A percentile compares a stretch with the other conserved stretches of the same genome.
These are phyloP conservation scores for Halocafeteria seosinensis DNA, from an alignment of 108 stramenopile species.

Conservation along the genomic window DNA sequence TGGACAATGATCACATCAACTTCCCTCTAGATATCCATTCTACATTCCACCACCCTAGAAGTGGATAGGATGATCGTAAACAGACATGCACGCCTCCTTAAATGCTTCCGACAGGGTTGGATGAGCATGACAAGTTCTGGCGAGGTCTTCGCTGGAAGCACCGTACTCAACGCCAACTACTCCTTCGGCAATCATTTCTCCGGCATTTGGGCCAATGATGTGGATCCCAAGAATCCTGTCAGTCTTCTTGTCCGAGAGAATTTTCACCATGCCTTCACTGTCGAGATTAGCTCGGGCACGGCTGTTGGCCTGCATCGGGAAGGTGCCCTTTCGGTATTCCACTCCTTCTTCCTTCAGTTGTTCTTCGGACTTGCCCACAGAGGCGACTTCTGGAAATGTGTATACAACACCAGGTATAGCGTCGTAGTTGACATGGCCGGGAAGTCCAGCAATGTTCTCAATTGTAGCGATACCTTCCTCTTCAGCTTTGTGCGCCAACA, in stretches of 20 bases:
- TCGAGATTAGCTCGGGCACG: slow-evolving; percentile 79
- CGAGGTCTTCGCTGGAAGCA: slow-evolving; percentile 91
- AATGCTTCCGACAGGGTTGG: slow-evolving; percentile 94
- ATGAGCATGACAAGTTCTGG: slow-evolving; percentile 98
- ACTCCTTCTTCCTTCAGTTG: slow-evolving; percentile 83
- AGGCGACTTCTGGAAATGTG: slow-evolving; percentile 96
- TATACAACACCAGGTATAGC: slow-evolving; percentile 97
- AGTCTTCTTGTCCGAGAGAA: slow-evolving; percentile 81
- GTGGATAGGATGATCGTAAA: slow-evolving; percentile 95
- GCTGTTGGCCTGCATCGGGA: slow-evolving; percentile 86
- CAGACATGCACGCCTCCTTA: slow-evolving; percentile 97
- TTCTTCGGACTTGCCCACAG: slow-evolving; percentile 97
- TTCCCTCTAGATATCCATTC: too few relatives aligned
- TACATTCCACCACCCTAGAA: slow-evolving; percentile 56
- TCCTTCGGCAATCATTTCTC: slow-evolving; percentile 98
- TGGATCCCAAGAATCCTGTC: slow-evolving; percentile 89
- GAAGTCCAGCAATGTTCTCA: slow-evolving; percentile 84
- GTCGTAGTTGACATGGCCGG: slow-evolving; percentile 98
- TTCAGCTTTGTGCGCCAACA: slow-evolving; percentile 99
- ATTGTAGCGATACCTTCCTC: slow-evolving; percentile 94
- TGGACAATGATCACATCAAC: too few relatives aligned
- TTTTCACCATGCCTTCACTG: slow-evolving; percentile 85
- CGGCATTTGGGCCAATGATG: slow-evolving; percentile 97
- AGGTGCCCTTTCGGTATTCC: slow-evolving; percentile 74
- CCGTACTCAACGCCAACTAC: slow-evolving; percentile 98